Percentiles rank a stretch among this genome's conserved stretches.
phyloP scores from a whole-genome alignment of 2,329 filamentous ascomycete species.

The Plectosphaerella sp. region DNA sequence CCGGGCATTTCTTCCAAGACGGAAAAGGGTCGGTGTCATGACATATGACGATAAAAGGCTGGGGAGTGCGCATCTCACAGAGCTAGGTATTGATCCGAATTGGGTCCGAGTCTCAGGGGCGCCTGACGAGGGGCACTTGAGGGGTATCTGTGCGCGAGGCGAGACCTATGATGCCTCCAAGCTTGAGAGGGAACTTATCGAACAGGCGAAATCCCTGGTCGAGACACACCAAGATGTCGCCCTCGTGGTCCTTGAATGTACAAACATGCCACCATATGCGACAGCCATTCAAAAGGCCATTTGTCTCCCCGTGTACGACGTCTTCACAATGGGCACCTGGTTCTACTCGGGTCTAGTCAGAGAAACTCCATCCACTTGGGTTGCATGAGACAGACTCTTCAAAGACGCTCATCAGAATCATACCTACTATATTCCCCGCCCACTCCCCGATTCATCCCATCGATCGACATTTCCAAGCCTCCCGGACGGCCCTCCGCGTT shows the following conservation, averaged over 20 bases:
- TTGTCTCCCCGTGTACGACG: slow-evolving; percentile 26
- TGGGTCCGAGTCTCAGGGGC: slow-evolving; percentile 16
- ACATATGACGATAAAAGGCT: slow-evolving; percentile 24
- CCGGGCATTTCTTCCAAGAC: slow-evolving; percentile 16
- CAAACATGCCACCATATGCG: slow-evolving; percentile 28
- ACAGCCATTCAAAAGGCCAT: slow-evolving; percentile 23
- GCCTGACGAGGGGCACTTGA: slow-evolving; percentile 16
- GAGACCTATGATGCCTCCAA: slow-evolving; percentile 11
- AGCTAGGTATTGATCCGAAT: slow-evolving; percentile 15
- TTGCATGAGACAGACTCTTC: too few species aligned
- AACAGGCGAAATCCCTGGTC: slow-evolving; percentile 9
- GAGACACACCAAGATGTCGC: neutral
- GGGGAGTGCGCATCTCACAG: slow-evolving; percentile 11
- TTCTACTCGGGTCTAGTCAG: slow-evolving; percentile 23
- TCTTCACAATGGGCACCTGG: slow-evolving; percentile 28
- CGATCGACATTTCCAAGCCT: too few species aligned
- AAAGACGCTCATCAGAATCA: too few species aligned
- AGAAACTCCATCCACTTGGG: too few species aligned
- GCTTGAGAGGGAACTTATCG: slow-evolving; percentile 16
- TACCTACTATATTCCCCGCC: too few species aligned
- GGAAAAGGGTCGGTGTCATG: slow-evolving; percentile 21
- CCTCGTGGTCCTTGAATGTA: slow-evolving; percentile 27
- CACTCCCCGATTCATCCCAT: too few species aligned
- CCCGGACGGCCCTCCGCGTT: too few species aligned
- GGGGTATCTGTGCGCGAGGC: slow-evolving; percentile 10